phyloP scores from a whole-genome alignment of 2,329 filamentous ascomycete species.

The Beauveria sp. region DNA sequence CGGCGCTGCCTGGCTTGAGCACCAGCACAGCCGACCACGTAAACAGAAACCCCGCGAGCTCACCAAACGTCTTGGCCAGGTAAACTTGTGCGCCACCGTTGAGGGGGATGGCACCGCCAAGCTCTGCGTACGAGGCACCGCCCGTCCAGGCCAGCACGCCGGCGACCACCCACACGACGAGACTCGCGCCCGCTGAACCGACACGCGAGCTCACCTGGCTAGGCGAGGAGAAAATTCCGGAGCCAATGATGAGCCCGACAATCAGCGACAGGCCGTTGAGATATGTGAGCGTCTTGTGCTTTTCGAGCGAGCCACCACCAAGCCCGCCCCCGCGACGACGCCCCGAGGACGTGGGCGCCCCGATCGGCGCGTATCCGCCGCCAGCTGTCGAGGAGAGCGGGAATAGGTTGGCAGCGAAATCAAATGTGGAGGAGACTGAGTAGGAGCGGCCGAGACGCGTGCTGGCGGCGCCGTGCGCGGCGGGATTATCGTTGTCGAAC shows the following conservation, averaged over 20 bases:
- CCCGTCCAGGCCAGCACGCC: constrained; percentile 95
- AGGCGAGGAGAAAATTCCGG: constrained; percentile 91
- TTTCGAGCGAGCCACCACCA: constrained; percentile 78
- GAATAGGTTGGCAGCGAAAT: constrained; percentile 89
- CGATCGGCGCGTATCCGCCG: constrained; percentile 76
- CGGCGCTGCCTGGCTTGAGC: constrained; percentile 84
- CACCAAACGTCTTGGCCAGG: constrained; percentile 91
- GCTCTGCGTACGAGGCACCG: constrained; percentile 87
- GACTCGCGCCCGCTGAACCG: constrained; percentile 80
- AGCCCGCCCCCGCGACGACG: constrained; percentile 40
- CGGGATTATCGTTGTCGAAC: constrained; percentile 50
- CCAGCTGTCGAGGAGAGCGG: constrained; percentile 73
- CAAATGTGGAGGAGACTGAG: constrained; percentile 88
- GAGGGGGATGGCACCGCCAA: constrained; percentile 89
- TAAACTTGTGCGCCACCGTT: constrained; percentile 95
- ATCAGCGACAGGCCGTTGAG: constrained; percentile 88
- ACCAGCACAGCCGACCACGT: constrained; percentile 95
- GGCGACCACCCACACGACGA: constrained; percentile 87
- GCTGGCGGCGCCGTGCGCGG: constrained; percentile 18
- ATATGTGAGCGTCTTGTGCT: constrained; percentile 92
- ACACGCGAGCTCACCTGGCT: constrained; percentile 88
- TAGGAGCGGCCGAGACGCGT: constrained; percentile 56
- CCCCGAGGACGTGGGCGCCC: constrained; percentile 57
- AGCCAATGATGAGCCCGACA: constrained; percentile 89
- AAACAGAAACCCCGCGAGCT: constrained; percentile 87